A percentile compares a stretch with the other conserved stretches of the same genome.
Conservation (phyloP, 2,329 filamentous ascomycete genomes). For the Macroventuria anomochaeta region DNA sequence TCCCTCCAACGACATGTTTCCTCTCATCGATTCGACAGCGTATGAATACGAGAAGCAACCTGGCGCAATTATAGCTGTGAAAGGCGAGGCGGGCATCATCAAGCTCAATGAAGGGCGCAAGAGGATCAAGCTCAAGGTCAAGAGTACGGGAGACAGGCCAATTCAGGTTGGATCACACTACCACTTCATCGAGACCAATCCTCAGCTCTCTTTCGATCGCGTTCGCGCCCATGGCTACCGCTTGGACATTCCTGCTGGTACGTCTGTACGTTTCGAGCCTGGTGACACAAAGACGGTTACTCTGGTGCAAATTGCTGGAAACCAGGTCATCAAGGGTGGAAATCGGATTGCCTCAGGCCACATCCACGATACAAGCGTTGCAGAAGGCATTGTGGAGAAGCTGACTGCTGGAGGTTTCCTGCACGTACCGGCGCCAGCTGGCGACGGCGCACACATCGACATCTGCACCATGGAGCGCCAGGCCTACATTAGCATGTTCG, state of each 20-base stretch:
- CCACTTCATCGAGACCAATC: constrained; percentile 95
- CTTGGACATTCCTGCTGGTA: constrained; percentile 88
- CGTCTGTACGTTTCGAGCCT: constrained; percentile 91
- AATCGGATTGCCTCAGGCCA: constrained; percentile 78
- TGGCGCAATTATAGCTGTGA: constrained; percentile 77
- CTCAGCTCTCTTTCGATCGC: constrained; percentile 86
- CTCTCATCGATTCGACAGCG: constrained; percentile 66
- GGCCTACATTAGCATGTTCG: constrained; percentile 88
- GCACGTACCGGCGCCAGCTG: constrained; percentile 71
- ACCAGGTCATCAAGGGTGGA: constrained; percentile 80
- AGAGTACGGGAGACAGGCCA: constrained; percentile 85
- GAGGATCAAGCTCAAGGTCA: constrained; percentile 77
- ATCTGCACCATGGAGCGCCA: constrained; percentile 75
- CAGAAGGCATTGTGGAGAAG: constrained; percentile 69
- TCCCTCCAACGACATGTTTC: constrained; percentile 72
- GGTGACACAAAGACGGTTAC: constrained; percentile 90
- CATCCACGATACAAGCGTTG: constrained; percentile 68
- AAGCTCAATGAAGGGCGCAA: constrained; percentile 75
- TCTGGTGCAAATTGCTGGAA: constrained; percentile 85
- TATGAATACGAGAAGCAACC: constrained; percentile 75
- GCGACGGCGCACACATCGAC: constrained; percentile 63
- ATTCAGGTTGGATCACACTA: constrained; percentile 94
- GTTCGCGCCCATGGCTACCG: constrained; percentile 81
- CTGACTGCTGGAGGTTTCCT: constrained; percentile 78
- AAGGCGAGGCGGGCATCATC: constrained; percentile 68